Percentiles rank a stretch among this genome's conserved stretches.
phyloP scores from a whole-genome alignment of 2,329 filamentous ascomycete genomes.

The Fusarium falciforme region DNA sequence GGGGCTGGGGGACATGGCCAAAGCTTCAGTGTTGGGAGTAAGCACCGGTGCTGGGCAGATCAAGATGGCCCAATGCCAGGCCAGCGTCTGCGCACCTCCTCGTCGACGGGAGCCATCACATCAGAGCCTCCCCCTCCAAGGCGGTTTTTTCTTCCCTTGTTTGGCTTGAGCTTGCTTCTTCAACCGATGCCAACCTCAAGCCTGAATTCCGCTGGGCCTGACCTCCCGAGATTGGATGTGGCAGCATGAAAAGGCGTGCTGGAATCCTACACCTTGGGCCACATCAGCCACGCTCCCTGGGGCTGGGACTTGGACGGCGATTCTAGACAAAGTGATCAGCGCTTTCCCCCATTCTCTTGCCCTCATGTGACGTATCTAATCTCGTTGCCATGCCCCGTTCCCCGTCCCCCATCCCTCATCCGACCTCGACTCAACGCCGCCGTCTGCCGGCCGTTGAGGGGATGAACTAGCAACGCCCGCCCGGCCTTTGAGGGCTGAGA shows the following conservation, averaged over 20 bases:
- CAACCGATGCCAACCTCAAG: not conserved
- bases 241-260: slow-evolving; percentile 4
- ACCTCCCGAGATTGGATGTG: not conserved
- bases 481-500: slow-evolving; percentile 28
- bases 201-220: not conserved
- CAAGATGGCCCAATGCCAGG: slow-evolving; percentile 32
- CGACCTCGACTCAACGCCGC: slow-evolving; percentile 1
- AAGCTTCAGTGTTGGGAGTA: slow-evolving; percentile 28
- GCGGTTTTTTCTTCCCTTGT: not conserved
- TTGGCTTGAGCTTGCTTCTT: slow-evolving; percentile 3
- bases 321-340: slow-evolving; percentile 41
- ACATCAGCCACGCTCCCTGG: slow-evolving; percentile 6
- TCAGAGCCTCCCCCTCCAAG: slow-evolving; percentile 10
- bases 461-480: slow-evolving; percentile 3
- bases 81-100: slow-evolving; percentile 25
- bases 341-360: slow-evolving; percentile 8
- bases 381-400: slow-evolving; percentile 1
- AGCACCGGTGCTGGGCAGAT: slow-evolving; percentile 27
- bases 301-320: not conserved
- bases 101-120: not conserved
- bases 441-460: slow-evolving; percentile 6
- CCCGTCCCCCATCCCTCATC: slow-evolving; percentile 3
- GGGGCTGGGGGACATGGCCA: slow-evolving; percentile 6
- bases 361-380: slow-evolving; percentile 39
- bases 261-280: not conserved